Evolutionary conservation across 805 yeast genomes (phyloP).

Genomic region (Metschnikowia reukaufii): DNA sequence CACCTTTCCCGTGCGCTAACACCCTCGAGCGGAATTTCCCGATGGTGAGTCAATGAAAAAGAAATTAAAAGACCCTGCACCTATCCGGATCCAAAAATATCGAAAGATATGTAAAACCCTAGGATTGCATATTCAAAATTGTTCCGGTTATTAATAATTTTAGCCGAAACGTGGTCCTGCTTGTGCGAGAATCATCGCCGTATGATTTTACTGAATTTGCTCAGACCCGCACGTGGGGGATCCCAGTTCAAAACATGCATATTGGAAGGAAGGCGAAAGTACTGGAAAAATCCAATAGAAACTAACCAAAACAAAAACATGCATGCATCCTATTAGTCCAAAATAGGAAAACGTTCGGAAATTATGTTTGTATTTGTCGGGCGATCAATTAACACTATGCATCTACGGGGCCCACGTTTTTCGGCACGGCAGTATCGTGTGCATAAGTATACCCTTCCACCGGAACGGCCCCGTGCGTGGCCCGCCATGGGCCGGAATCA

Average conservation of each 20-base stretch:
- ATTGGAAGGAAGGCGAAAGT: background rate
- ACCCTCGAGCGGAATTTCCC: no score
- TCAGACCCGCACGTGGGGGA: background rate
- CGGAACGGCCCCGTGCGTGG: background rate
- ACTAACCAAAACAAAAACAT: background rate
- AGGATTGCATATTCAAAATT: no score
- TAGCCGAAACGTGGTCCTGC: no score
- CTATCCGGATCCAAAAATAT: no score
- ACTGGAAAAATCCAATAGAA: background rate
- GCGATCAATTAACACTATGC: background rate
- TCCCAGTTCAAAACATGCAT: background rate
- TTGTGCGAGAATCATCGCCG: background rate
- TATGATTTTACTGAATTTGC: background rate
- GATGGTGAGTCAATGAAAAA: no score
- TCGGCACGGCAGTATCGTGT: background rate
- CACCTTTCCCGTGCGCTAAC: no score
- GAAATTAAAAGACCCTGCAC: no score
- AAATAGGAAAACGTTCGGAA: background rate
- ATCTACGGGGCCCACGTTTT: background rate
- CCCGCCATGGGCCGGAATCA: background rate
- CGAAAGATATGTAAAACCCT: no score
- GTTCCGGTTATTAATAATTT: no score
- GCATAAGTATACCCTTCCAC: background rate
- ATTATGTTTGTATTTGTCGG: background rate
- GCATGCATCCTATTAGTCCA: background rate